Conservation (phyloP, 805 yeast genomes). For the Blastobotrys chiropterorum region DNA sequence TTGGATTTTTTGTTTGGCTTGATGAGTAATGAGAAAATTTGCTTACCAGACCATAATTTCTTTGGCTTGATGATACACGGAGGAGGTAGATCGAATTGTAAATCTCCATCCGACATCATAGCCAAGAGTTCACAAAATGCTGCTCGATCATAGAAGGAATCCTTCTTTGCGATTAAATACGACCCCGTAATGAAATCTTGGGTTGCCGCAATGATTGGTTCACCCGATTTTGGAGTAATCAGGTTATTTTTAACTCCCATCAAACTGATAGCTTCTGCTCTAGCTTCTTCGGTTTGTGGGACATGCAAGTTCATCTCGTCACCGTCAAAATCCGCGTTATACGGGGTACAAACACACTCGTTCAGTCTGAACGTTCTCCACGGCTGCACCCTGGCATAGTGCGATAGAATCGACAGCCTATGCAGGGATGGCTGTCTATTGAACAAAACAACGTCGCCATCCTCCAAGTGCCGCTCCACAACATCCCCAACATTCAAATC, state of each 20-base stretch:
- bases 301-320: slow-evolving; percentile 99
- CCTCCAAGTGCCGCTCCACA: slow-evolving; percentile 95
- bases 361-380: slow-evolving; percentile 97
- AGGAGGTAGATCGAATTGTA: slow-evolving; percentile 89
- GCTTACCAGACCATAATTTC: slow-evolving; percentile 95
- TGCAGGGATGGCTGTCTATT: slow-evolving; percentile 98
- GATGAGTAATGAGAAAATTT: slow-evolving; percentile 81
- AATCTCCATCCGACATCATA: slow-evolving; percentile 92
- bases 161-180: slow-evolving; percentile 85
- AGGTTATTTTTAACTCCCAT: slow-evolving; percentile 97
- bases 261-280: slow-evolving; percentile 96
- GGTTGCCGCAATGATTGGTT: slow-evolving; percentile 98
- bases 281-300: slow-evolving; percentile 97
- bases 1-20: slow-evolving; percentile 71
- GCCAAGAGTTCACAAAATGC: slow-evolving; percentile 73
- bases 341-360: slow-evolving; percentile 99
- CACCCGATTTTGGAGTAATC: slow-evolving; percentile 95
- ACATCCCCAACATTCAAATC: slow-evolving; percentile 80
- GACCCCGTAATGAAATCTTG: slow-evolving; percentile 99
- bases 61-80: slow-evolving; percentile 90
- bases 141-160: slow-evolving; percentile 85
- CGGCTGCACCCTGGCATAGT: slow-evolving; percentile 92
- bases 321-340: slow-evolving; percentile 99
- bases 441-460: slow-evolving; percentile 92
- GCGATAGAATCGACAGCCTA: slow-evolving; percentile 87